Evolutionary conservation across 768 basidiomycete genomes (phyloP), one percentile per base, ranked within the genome.

Genomic region (Strobilomyces dryophilus): DNA sequence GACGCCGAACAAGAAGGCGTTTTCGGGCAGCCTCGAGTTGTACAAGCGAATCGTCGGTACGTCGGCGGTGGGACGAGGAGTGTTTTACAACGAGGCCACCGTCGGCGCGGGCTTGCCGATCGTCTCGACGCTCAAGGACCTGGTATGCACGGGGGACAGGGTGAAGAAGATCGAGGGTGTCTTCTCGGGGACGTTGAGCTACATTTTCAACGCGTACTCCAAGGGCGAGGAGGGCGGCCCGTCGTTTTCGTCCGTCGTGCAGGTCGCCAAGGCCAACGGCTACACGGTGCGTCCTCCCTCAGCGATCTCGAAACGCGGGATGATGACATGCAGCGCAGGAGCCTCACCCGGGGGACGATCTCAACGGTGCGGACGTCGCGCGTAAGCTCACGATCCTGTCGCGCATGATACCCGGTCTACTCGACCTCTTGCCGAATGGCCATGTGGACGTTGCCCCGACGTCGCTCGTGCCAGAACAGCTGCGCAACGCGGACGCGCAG

Each of bases 1-100:
- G 43, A 99, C 97, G 1, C 95, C 97, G 15, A 99, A 98, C 78
- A 99, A 99, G 72, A 98, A 98, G 72, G 97, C 89, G 1, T 92
- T 86, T 66, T 95, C 92, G 14, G 86, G 87, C 0, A 75, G 82
- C 18, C 73, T 84, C 27, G 61, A 59, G 18, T 73, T 97, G 35
- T 98, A 88, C 40, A 73, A 87, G 47, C 68, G 73, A 21, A 93
- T 98, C 58, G 56, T 87, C 21, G 81, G 80, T 55, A 69, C 73
- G 53, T 76, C 15, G 51, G 11, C 18, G 26, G 29, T 15, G 1
- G 76, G 52, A 78, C 57, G 62, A 0, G 81, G 85, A n/a, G 77
- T 81, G 56, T 88, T 84, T 66, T 73, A 89, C 58, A 85, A 91
- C 58, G 97, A 99, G 71, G 79, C 88, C 1, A 98, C 97, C 0